phyloP scores from a whole-genome alignment of 2,329 filamentous ascomycete genomes.

The Colletotrichum echinochloae region DNA sequence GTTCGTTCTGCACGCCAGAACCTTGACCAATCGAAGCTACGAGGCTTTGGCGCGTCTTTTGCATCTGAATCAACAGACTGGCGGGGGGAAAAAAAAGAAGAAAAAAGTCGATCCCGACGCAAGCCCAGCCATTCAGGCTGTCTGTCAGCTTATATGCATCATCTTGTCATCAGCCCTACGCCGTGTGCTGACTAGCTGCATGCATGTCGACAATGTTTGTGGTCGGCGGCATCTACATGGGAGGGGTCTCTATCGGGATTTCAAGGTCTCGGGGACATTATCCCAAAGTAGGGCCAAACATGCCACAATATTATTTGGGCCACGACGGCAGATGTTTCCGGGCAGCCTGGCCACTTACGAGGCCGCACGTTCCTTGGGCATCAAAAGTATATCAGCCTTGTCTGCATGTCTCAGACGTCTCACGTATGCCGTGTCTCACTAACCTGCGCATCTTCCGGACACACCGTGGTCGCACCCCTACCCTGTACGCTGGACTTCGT shows the following conservation, averaged over 20 bases:
- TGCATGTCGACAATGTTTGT: not conserved
- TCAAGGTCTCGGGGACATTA: not conserved
- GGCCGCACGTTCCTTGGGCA: not conserved
- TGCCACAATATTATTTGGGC: not conserved
- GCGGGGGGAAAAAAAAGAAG: too few species aligned
- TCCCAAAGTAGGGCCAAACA: not conserved
- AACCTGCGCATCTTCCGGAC: not conserved
- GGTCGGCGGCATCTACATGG: not conserved
- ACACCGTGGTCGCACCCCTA: constrained; percentile 4
- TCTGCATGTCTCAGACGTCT: constrained; percentile 19
- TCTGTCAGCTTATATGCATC: not conserved
- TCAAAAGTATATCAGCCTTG: not conserved
- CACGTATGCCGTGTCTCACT: not conserved
- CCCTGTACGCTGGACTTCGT: constrained; percentile 3
- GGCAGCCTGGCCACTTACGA: not conserved
- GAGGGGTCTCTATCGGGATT: not conserved
- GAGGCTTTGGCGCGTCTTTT: not conserved
- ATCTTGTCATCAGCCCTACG: constrained; percentile 7
- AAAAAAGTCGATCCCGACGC: not conserved
- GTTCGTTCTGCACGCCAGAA: not conserved
- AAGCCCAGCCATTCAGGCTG: constrained; percentile 1
- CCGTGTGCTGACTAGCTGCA: not conserved
- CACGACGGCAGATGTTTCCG: not conserved
- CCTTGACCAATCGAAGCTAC: not conserved
- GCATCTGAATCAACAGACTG: not conserved